phyloP scores from a whole-genome alignment of 345 rosid species.

The Corchorus olitorius region DNA sequence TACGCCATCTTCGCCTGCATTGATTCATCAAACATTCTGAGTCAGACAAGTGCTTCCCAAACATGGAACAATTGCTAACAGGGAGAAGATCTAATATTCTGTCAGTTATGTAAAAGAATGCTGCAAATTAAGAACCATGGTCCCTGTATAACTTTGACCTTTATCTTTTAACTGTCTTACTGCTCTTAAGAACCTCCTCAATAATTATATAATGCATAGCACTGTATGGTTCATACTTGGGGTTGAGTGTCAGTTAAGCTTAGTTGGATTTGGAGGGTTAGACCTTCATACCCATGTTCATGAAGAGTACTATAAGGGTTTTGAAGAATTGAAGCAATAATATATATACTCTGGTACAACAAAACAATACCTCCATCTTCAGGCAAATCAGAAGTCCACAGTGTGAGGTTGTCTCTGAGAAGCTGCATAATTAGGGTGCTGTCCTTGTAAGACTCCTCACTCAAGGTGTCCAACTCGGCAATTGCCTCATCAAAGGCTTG shows the following conservation, averaged over 20 bases:
- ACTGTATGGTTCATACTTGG: too few relatives aligned
- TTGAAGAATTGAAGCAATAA: background rate
- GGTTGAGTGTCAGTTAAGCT: too few relatives aligned
- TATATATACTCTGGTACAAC: background rate
- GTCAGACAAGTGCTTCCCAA: slow-evolving; percentile 1
- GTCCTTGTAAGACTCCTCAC: slow-evolving; percentile 97
- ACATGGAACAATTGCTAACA: too few relatives aligned
- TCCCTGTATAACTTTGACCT: background rate
- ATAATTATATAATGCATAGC: too few relatives aligned
- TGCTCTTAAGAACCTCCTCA: background rate
- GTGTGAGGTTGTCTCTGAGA: slow-evolving; percentile 95
- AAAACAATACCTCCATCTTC: slow-evolving; percentile 84
- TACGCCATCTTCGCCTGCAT: slow-evolving; percentile 73
- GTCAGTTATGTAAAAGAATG: background rate
- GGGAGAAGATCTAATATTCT: background rate
- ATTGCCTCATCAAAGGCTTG: slow-evolving; percentile 99
- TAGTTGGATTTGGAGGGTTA: too few relatives aligned
- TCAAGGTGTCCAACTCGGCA: slow-evolving; percentile 92
- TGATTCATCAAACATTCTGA: slow-evolving; percentile 10
- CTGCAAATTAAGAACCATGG: background rate
- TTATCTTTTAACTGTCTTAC: background rate
- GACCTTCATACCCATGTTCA: too few relatives aligned
- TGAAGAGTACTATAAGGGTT: background rate
- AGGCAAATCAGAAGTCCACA: slow-evolving; percentile 99
- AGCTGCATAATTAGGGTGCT: slow-evolving; percentile 99